Evolutionary conservation across 768 basidiomycete species (phyloP), one percentile per base, ranked within the genome.

Genomic region (Podaxis sp.): DNA sequence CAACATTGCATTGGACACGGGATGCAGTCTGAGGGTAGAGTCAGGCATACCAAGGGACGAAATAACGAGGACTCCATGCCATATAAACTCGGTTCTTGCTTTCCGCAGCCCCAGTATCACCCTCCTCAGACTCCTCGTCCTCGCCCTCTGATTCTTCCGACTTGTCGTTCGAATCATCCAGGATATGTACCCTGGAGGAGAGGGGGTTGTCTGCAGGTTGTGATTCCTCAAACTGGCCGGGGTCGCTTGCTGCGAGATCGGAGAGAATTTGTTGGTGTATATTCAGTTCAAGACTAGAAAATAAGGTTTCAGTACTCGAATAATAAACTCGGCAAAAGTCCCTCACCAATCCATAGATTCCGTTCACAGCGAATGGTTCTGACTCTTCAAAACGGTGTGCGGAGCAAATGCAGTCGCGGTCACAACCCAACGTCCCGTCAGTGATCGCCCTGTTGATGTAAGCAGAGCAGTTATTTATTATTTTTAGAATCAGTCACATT

Each of bases 1-100:
- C 91, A 64, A 93, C 89, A 66, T 90, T 90, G 75, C 88, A 91
- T 66, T 91, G 90, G 13, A 87, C 85, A 59, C 86, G 80, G 2
- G 89, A 88, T 11, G 86, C 84, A 20, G 89, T 77, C 93, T 95
- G 63, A 4, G 30, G 46, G 22, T 36, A 12, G 28, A 7, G 41
- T 30, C 20, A 26, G 41, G 56, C 5, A 17, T 15, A 4, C 8
- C 36, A 1, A 20, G 26, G 4, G 37, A 11, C 20, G 44, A 58
- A n/a, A 4, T n/a, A 50, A 12, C 17, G 20, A 8, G 10, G 52
- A 36, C 1, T 44, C 61, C 84, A 40, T 72, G 89, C 90, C 88
- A 90, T 72, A 68, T 91, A 73, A 78, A 86, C 54, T 62, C 62
- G 66, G 33, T 55, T 46, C 41, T 64, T 70, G 65, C 40, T 20